A percentile compares a stretch with the other conserved stretches of the same genome.
Evolutionary conservation across 192 early-diverging fungal genomes (phyloP).

Genomic region (Dissophora globulifera): DNA sequence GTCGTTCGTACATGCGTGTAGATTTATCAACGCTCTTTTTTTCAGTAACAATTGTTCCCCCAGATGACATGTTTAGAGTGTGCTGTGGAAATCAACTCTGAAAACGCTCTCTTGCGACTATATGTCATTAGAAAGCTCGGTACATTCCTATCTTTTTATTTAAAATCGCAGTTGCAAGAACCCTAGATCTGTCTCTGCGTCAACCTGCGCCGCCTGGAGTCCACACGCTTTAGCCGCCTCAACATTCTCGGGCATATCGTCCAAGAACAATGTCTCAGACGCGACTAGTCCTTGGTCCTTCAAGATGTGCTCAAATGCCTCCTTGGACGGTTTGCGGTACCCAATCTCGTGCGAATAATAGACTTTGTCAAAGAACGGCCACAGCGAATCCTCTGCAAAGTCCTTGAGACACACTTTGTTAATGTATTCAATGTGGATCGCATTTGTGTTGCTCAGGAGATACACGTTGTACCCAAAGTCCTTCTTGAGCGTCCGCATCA

Average conservation of each 20-base stretch:
- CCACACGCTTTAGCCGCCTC: slow-evolving; percentile 45
- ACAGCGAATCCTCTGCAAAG: slow-evolving; percentile 15
- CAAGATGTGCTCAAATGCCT: slow-evolving; percentile 41
- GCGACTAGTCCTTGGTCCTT: slow-evolving; percentile 25
- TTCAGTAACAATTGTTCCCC: no score
- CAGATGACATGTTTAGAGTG: no score
- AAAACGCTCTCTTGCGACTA: no score
- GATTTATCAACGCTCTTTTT: no score
- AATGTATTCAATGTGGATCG: slow-evolving; percentile 44
- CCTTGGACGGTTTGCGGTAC: slow-evolving; percentile 34
- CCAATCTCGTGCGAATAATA: slow-evolving; percentile 46
- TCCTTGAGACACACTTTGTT: slow-evolving; percentile 33
- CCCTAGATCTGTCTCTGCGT: slow-evolving; percentile 42
- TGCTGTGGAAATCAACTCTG: no score
- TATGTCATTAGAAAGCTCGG: no score
- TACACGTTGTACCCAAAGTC: slow-evolving; percentile 46
- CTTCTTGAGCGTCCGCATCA: slow-evolving; percentile 32
- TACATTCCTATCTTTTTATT: no score
- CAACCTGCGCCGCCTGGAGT: slow-evolving; percentile 44
- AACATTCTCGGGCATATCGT: slow-evolving; percentile 49
- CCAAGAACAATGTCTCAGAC: slow-evolving; percentile 37
- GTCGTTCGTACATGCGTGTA: no score
- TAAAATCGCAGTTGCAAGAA: slow-evolving; percentile 50
- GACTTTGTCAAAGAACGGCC: slow-evolving; percentile 49
- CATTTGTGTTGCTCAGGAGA: slow-evolving; percentile 47